phyloP scores from a whole-genome alignment of 192 early-diverging fungal species.

The Phlyctochytrium arcticum region DNA sequence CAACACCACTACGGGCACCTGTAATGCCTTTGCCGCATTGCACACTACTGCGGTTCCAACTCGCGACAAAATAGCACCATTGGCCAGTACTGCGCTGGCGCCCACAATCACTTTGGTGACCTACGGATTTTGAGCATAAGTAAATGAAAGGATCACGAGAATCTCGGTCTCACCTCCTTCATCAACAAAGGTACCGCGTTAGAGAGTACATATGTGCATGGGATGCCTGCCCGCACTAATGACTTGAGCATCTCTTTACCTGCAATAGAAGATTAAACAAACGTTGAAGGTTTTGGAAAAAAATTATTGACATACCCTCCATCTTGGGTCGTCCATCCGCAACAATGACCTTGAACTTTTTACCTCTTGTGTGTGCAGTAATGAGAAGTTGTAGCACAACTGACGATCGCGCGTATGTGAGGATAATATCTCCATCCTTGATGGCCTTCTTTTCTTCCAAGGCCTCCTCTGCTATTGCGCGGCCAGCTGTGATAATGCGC shows the following conservation, averaged over 20 bases:
- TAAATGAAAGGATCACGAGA: background rate
- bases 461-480: constrained; percentile 72
- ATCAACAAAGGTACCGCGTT: constrained; percentile 73
- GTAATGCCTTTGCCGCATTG: constrained; percentile 79
- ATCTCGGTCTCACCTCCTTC: constrained; percentile 46
- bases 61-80: constrained; percentile 88
- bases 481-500: constrained; percentile 78
- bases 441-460: constrained; percentile 67
- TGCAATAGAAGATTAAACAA: constrained; percentile 26
- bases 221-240: constrained; percentile 62
- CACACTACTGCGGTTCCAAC: constrained; percentile 88
- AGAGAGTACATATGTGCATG: constrained; percentile 65
- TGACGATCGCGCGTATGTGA: constrained; percentile 55
- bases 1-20: constrained; percentile 92
- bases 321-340: constrained; percentile 83
- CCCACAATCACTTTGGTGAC: constrained; percentile 86
- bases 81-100: constrained; percentile 85
- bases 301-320: constrained; percentile 44
- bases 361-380: constrained; percentile 67
- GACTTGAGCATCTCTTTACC: constrained; percentile 62
- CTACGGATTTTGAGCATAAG: background rate
- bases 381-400: constrained; percentile 75
- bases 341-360: constrained; percentile 87
- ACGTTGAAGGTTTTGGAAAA: background rate
- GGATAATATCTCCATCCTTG: constrained; percentile 85